Evolutionary conservation across 352 stramenopile genomes (phyloP), one percentile per base, ranked within the genome.

Genomic region (Globisporangium recalcitrans): DNA sequence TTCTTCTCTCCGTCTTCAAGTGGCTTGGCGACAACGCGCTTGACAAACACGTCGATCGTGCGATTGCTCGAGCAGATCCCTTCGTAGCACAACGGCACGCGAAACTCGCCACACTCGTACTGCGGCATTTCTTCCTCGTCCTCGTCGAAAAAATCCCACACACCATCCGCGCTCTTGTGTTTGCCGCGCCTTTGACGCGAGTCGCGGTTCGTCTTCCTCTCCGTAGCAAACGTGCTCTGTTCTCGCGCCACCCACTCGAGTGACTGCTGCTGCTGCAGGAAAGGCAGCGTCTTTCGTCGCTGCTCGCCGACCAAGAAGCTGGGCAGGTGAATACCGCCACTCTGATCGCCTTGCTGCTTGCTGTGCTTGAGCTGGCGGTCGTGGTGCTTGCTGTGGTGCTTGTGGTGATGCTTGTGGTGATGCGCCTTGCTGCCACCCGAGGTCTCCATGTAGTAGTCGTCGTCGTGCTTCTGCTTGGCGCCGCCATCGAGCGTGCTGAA

Each of bases 1-100:
- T 67, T 68, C 38, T 63, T 64, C 13, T 65, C 51, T 0, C 19
- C 56, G 1, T 51, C 46, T 1, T 63, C 26, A 1, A 36, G 26
- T n/a, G 46, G 34, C 1, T 58, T 68, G 3, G 72, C 72, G n/a
- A 69, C 59, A 22, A 84, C 72, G 14, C 76, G 72, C 69, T 85
- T 85, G 26, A 87, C 76, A 56, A 88, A 86, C 27, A 77, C 58
- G 22, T 65, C 58, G 52, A 77, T 72, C 22, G 49, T 65, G 46
- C 60, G 59, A 34, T 52, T 65, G 40, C 63, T 72, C 13, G 56
- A 52, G 58, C 70, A 77, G 24, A 77, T 58, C 32, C 63, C 64
- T 24, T 70, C 63, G 54, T 74, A 74, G 48, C 70, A 77, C 7
- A 77, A 21, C 1, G 70, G 70, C 53, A 77, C 64, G 19, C 52